Evolutionary conservation across 2,329 filamentous ascomycete species (phyloP), one percentile per base, ranked within the genome.

Genomic region (Fusarium newnesense): DNA sequence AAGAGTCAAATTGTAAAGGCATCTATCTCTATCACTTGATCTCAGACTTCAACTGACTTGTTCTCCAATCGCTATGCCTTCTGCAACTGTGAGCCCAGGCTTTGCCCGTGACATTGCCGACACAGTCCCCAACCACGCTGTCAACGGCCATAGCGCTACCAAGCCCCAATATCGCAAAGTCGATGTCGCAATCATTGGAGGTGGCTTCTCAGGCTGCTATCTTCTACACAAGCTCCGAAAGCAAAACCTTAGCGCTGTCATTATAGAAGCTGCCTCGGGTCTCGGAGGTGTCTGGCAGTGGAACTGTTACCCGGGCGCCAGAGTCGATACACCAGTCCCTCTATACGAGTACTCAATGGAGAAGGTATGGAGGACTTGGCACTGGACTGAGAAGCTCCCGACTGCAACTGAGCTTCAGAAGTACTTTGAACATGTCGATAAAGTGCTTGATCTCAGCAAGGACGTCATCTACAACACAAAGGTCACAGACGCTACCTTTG

Each of bases 401-500:
- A 30, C 24, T 37, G 34, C 28, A 8, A 12, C 30, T 11, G 57
- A 60, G 36, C 26, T 60, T 2, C 26, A 50, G 34, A n/a, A 24
- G 11, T 60, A 60, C 19, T 60, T 60, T 32, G 19, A 60, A 13
- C 44, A 49, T 28, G 40, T 60, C n/a, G 67, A 70, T 18, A 24
- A 70, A 36, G 60, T 61, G 42, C 40, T 67, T 44, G n/a, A 58
- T 26, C 42, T 73, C 4, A 60, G 50, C 43, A 70, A 63, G 32
- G 64, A 73, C 52, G 82, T 81, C 34, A 78, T 79, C 19, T 90
- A 87, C 77, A 78, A 86, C 64, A 75, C 78, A 1, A 69, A 58
- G 7, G 60, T 70, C 13, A 60, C 50, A 15, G 57, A 60, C 19
- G 67, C 57, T 18, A 60, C 8, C 12, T 53, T 39, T 32, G 34